phyloP scores from a whole-genome alignment of 345 rosid genomes.

The Alliaria petiolata region DNA sequence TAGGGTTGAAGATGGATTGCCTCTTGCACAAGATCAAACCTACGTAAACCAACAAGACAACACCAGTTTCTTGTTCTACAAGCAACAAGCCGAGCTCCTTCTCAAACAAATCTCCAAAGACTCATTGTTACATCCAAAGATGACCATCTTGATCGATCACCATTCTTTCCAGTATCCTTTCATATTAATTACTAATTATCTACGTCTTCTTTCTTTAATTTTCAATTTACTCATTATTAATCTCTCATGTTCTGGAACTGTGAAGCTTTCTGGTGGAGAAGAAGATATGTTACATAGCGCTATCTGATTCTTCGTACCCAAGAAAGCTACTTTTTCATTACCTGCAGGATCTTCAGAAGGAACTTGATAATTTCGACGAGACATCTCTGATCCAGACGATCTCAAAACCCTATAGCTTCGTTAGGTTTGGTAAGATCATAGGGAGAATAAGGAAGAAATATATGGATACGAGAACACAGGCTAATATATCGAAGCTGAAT shows the following conservation, averaged over 20 bases:
- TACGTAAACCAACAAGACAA: conserved; percentile 25
- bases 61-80: conserved; percentile 35
- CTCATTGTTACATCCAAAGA: conserved; percentile 38
- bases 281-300: conserved; percentile 48
- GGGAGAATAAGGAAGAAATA: conserved; percentile 48
- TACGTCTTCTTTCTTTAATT: neutral
- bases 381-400: conserved; percentile 27
- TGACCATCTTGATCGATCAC: conserved; percentile 46
- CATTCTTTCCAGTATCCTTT: conserved; percentile 52
- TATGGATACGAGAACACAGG: conserved; percentile 55
- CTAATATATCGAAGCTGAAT: conserved; percentile 49
- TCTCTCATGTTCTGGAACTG: neutral
- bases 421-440: conserved; percentile 49
- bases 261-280: conserved; percentile 49
- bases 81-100: conserved; percentile 50
- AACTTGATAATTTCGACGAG: conserved; percentile 40
- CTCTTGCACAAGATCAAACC: conserved; percentile 45
- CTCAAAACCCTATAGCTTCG: conserved; percentile 51
- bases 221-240: neutral
- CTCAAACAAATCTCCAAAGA: conserved; percentile 46
- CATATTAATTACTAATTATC: neutral
- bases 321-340: conserved; percentile 61
- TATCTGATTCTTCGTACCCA: conserved; percentile 60
- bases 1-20: conserved; percentile 50
- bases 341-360: conserved; percentile 51